Base-by-base conservation (phyloP, 73 alveolate genomes). In the Paramecium pentaurelia region DNA sequence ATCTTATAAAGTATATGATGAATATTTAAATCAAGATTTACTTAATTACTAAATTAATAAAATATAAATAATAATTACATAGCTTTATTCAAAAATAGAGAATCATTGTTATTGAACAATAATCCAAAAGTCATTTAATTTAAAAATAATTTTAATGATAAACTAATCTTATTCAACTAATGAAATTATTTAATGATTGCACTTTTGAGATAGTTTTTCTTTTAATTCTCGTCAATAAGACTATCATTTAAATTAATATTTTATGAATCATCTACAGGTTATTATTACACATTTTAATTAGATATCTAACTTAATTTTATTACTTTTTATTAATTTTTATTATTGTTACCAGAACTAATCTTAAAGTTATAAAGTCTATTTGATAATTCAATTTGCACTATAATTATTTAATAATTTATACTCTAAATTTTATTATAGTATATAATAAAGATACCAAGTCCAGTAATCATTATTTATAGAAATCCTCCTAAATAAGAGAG, bases 401-500 rank as follows among this genome's bases (percentile, higher is more conserved):
- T 0, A 64, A n/a, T 18, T 18, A 18, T 54, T 47, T 18, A 54
- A 22, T n/a, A 4, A 18, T 18, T 18, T n/a, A 18, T 54, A 54
- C 70, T 54, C 36, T 18, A 18, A 54, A 54, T 54, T 64, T 42
- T 36, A 75, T 75, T 75, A 12, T 75, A 75, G 22, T 38, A 75
- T 1, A 42, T 42, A 38, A 75, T 37, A 18, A 75, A 30, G 3
- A 75, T 3, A 5, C 88, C 88, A 9, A 36, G 40, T 34, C 58
- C 88, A 36, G 60, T 42, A 37, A 75, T 75, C 88, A 75, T 75
- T 5, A 75, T 38, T 34, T 75, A 22, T 4, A 75, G 37, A 10
- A 75, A 75, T 6, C 88, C 88, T 8, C 88, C 88, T 16, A 75
- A 42, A 20, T 36, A 75, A 38, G 88, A 75, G 4, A 75, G 60